Percentiles rank a stretch among this genome's conserved stretches.
These are phyloP conservation scores for Ganoderma multipileum DNA, from an alignment of 1,284 basidiomycete genomes.

Conservation along the genomic window DNA sequence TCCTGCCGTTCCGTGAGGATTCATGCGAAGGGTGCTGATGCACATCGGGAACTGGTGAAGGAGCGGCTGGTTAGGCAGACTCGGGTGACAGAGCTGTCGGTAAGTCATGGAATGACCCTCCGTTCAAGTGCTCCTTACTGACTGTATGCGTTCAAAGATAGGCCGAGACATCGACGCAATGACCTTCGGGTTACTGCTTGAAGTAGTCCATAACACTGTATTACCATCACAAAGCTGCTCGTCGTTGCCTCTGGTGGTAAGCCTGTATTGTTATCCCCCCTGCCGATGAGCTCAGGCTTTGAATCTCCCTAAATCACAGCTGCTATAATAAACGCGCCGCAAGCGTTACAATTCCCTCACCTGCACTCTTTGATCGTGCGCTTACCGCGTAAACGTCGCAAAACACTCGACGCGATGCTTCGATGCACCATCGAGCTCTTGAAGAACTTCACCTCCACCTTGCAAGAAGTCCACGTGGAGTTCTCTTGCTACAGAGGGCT, in stretches of 20 bases:
- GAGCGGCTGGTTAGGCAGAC: neutral
- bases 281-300: neutral
- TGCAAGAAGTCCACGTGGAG: neutral
- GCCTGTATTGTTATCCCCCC: neutral
- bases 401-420: neutral
- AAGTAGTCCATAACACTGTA: neutral
- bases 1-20: neutral
- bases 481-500: neutral
- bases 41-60: neutral
- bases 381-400: neutral
- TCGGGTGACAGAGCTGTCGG: neutral
- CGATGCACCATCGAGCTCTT: neutral
- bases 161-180: neutral
- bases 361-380: neutral
- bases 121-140: neutral
- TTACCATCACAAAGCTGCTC: neutral
- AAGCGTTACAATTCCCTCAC: neutral
- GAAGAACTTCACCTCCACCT: neutral
- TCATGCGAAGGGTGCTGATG: neutral
- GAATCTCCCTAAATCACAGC: neutral
- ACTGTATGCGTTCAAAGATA: neutral
- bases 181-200: neutral
- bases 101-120: neutral
- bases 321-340: neutral
- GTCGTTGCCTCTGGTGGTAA: neutral